phyloP scores from a whole-genome alignment of 2,329 filamentous ascomycete species.

The Fusarium zealandicum region DNA sequence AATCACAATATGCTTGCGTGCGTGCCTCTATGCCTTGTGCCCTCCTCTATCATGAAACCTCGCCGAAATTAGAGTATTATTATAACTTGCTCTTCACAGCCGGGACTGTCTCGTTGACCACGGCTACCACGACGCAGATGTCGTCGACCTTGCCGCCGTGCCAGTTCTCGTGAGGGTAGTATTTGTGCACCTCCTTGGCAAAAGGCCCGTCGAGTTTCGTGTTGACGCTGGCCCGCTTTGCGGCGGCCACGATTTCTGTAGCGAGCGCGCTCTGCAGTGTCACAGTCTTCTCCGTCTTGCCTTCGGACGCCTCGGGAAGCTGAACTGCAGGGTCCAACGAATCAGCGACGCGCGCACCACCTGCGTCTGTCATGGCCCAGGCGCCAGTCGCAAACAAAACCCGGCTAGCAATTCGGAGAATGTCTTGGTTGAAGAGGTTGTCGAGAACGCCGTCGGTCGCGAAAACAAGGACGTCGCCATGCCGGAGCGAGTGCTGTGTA shows the following conservation, averaged over 20 bases:
- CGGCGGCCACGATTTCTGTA: slow-evolving; percentile 78
- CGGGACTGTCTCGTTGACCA: slow-evolving; percentile 71
- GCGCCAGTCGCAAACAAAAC: slow-evolving; percentile 78
- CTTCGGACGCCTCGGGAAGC: slow-evolving; percentile 38
- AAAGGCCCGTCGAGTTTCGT: slow-evolving; percentile 87
- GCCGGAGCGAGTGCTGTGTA: slow-evolving; percentile 76
- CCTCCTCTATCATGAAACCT: slow-evolving; percentile 36
- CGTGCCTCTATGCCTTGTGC: slow-evolving; percentile 36
- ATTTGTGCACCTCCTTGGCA: slow-evolving; percentile 89
- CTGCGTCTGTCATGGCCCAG: slow-evolving; percentile 69
- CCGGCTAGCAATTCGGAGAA: slow-evolving; percentile 78
- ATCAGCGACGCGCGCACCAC: slow-evolving; percentile 69
- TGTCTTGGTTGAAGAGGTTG: slow-evolving; percentile 90
- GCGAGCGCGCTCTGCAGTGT: slow-evolving; percentile 83
- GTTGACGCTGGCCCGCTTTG: slow-evolving; percentile 85
- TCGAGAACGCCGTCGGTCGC: slow-evolving; percentile 97
- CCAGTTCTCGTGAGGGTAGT: slow-evolving; percentile 86
- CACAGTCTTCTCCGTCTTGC: slow-evolving; percentile 40
- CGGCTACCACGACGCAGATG: slow-evolving; percentile 83
- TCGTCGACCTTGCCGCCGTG: slow-evolving; percentile 95
- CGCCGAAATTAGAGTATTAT: slow-evolving; percentile 29
- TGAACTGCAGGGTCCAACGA: slow-evolving; percentile 58
- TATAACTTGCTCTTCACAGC: slow-evolving; percentile 46
- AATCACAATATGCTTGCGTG: slow-evolving; percentile 40
- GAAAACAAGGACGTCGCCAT: slow-evolving; percentile 93